These are phyloP conservation scores for Leptomonas seymouri DNA, from an alignment of 208 protist species.

Conservation along the genomic window DNA sequence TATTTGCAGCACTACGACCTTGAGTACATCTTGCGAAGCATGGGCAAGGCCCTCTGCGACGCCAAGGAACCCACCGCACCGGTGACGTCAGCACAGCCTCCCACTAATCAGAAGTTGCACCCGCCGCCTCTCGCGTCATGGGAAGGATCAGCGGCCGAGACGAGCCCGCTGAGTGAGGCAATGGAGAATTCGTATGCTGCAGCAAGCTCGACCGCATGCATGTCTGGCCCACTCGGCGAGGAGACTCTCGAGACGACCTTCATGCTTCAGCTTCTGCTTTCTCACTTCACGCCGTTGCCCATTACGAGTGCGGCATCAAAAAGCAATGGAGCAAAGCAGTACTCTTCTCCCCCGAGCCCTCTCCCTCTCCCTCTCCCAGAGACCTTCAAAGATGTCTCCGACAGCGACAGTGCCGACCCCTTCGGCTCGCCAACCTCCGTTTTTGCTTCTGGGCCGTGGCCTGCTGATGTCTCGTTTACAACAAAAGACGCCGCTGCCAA, in stretches of 20 bases:
- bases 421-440: not conserved
- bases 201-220: not conserved
- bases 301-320: not conserved
- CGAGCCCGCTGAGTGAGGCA: constrained; percentile 1
- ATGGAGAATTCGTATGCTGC: not conserved
- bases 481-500: constrained; percentile 29
- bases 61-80: constrained; percentile 1
- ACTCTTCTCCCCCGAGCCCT: not conserved
- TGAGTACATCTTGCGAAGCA: not conserved
- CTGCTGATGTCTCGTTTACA: constrained; percentile 13
- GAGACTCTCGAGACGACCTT: constrained; percentile 4
- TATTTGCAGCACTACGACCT: constrained; percentile 20
- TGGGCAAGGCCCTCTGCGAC: constrained; percentile 3
- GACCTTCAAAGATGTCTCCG: not conserved
- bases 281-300: constrained; percentile 12
- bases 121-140: not conserved
- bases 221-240: no score
- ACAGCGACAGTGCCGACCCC: not conserved
- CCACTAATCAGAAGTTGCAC: not conserved
- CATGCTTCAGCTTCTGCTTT: constrained; percentile 19
- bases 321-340: not conserved
- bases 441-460: not conserved
- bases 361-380: not conserved
- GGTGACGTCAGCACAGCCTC: not conserved
- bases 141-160: not conserved